Evolutionary conservation across 768 basidiomycete species (phyloP).

Genomic region (Amanita phalloides): DNA sequence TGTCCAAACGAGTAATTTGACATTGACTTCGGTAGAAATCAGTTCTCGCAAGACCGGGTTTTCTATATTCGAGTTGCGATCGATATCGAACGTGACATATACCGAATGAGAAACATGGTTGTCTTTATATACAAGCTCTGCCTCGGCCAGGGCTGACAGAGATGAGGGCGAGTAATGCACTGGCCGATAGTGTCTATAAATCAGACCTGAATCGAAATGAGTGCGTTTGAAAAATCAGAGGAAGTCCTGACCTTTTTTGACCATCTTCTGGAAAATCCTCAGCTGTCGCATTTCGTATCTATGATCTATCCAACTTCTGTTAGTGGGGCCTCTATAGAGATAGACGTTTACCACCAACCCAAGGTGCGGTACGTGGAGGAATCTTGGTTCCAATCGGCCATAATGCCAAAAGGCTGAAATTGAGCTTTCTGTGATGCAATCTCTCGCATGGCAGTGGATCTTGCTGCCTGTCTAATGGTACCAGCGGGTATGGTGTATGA

Average conservation of each 20-base stretch:
- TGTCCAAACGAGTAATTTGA: constrained; percentile 82
- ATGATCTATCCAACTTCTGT: constrained; percentile 43
- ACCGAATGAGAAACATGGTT: constrained; percentile 82
- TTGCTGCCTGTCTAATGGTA: constrained; percentile 61
- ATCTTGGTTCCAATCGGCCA: constrained; percentile 77
- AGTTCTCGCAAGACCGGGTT: constrained; percentile 20
- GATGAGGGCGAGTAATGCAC: constrained; percentile 96
- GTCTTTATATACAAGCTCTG: constrained; percentile 85
- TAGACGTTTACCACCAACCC: constrained; percentile 31
- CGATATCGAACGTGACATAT: constrained; percentile 73
- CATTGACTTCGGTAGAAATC: constrained; percentile 17
- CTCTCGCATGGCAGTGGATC: constrained; percentile 60
- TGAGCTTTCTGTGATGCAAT: constrained; percentile 69
- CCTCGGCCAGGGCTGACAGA: constrained; percentile 87
- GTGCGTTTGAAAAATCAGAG: neutral
- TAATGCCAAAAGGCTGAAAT: constrained; percentile 74
- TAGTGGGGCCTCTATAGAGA: neutral
- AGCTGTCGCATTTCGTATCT: constrained; percentile 85
- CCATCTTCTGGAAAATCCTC: constrained; percentile 78
- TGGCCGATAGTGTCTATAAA: constrained; percentile 80
- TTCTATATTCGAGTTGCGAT: constrained; percentile 15
- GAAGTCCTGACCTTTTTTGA: constrained; percentile 51
- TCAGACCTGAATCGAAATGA: constrained; percentile 41
- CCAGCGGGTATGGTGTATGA: constrained; percentile 43
- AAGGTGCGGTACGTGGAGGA: constrained; percentile 73